phyloP scores from a whole-genome alignment of 768 basidiomycete species.

The Pleurotus giganteus region DNA sequence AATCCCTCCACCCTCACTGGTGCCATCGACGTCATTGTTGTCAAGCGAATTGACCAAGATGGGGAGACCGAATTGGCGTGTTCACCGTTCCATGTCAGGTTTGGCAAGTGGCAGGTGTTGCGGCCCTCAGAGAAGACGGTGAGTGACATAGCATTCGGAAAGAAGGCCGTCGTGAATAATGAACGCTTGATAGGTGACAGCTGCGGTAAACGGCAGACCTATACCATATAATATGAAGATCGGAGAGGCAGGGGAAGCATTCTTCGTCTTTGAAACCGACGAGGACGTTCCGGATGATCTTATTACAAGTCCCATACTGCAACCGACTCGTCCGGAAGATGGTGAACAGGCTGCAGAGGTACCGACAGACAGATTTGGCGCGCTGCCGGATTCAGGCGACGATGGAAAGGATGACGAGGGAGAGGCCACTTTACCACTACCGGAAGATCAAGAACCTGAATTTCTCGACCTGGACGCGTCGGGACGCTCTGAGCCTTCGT shows the following conservation, averaged over 20 bases:
- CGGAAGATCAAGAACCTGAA: slow-evolving; percentile 59
- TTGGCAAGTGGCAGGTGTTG: slow-evolving; percentile 96
- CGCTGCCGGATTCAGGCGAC: slow-evolving; percentile 29
- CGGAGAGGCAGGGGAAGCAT: slow-evolving; percentile 97
- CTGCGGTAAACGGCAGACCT: slow-evolving; percentile 80
- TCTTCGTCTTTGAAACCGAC: slow-evolving; percentile 97
- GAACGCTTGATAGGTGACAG: slow-evolving; percentile 63
- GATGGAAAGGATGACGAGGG: slow-evolving; percentile 18
- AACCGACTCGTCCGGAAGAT: slow-evolving; percentile 53
- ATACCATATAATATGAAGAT: slow-evolving; percentile 98
- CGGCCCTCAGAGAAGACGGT: slow-evolving; percentile 94
- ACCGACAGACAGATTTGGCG: slow-evolving; percentile 39
- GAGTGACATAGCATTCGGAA: slow-evolving; percentile 7
- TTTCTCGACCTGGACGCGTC: slow-evolving; percentile 79
- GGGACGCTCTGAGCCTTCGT: slow-evolving; percentile 5
- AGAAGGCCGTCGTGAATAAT: not conserved
- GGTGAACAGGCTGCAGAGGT: slow-evolving; percentile 23
- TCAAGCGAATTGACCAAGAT: slow-evolving; percentile 66
- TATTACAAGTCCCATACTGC: slow-evolving; percentile 88
- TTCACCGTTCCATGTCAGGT: slow-evolving; percentile 96
- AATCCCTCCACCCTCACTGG: slow-evolving; percentile 97
- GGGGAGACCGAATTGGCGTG: slow-evolving; percentile 75
- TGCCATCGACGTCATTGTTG: slow-evolving; percentile 98
- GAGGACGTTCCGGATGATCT: slow-evolving; percentile 92
- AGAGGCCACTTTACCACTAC: slow-evolving; percentile 12